Conservation (phyloP, 1,284 basidiomycete species). For the Schizopora paradoxa region DNA sequence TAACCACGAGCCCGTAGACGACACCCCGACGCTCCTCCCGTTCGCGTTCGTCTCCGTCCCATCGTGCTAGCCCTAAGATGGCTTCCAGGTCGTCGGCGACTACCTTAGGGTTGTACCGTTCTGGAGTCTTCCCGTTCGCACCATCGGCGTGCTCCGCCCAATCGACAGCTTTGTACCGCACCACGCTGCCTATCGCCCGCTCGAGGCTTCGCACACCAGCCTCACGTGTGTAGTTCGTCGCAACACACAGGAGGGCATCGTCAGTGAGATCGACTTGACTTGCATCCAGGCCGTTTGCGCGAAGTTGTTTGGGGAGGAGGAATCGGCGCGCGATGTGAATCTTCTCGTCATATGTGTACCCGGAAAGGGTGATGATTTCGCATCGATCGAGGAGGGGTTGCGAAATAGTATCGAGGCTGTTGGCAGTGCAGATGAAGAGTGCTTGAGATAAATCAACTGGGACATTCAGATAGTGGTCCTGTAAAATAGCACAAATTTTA, state of each 20-base stretch:
- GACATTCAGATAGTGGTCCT: constrained; percentile 91
- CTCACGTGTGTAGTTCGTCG: constrained; percentile 78
- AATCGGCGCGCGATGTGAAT: constrained; percentile 81
- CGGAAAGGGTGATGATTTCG: constrained; percentile 67
- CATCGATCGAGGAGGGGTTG: constrained; percentile 76
- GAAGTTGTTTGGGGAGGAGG: constrained; percentile 80
- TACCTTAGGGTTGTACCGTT: constrained; percentile 58
- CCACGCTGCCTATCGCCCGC: constrained; percentile 80
- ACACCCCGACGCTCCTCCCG: constrained; percentile 65
- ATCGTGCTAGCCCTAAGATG: constrained; percentile 79
- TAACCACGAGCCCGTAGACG: constrained; percentile 85
- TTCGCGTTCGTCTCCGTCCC: constrained; percentile 76
- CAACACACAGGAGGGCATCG: constrained; percentile 63
- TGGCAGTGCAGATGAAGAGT: constrained; percentile 87
- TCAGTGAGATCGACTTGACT: constrained; percentile 58
- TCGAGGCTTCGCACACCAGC: constrained; percentile 92
- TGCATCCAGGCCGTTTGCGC: constrained; percentile 59
- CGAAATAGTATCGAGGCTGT: constrained; percentile 83
- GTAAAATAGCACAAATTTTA: not conserved
- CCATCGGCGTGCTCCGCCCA: constrained; percentile 72
- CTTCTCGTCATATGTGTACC: constrained; percentile 91
- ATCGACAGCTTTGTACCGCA: constrained; percentile 84
- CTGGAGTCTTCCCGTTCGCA: constrained; percentile 3
- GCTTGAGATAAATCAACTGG: constrained; percentile 86
- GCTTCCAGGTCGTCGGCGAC: constrained; percentile 72